These are phyloP conservation scores for Eimeria maxima DNA, from an alignment of 169 alveolate species.

Conservation along the genomic window DNA sequence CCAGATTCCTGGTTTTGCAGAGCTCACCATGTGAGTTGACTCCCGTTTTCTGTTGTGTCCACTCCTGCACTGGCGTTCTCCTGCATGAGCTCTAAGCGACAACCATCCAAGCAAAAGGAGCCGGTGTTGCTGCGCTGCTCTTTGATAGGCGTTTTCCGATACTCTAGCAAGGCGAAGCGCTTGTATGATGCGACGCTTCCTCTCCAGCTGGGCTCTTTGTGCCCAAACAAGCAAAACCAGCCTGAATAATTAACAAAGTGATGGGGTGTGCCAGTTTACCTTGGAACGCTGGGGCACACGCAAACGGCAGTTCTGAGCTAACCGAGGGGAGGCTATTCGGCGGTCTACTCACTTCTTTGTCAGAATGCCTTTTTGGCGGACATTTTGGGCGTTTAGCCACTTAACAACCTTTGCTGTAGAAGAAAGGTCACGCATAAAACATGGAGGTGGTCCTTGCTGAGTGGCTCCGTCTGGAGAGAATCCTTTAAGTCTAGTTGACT, in stretches of 20 bases:
- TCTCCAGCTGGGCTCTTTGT: slow-evolving; percentile 34
- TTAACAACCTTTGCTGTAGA: slow-evolving; percentile 6
- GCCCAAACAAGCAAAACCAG: slow-evolving; percentile 32
- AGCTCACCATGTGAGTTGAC: slow-evolving; percentile 10
- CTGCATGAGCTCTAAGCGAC: slow-evolving; percentile 5
- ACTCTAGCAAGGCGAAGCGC: slow-evolving; percentile 23
- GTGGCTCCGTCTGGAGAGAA: not conserved
- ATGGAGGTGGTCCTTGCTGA: not conserved
- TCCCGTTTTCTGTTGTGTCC: not conserved
- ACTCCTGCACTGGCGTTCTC: not conserved
- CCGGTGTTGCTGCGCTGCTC: not conserved
- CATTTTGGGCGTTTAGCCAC: slow-evolving; percentile 9
- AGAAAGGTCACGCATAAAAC: not conserved
- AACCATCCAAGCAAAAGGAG: slow-evolving; percentile 38
- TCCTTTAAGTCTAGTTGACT: not conserved
- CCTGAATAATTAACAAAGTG: not conserved
- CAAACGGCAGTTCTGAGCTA: not conserved
- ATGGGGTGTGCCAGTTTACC: not conserved
- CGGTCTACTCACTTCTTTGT: slow-evolving; percentile 40
- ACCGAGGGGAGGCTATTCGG: not conserved
- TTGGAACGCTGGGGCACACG: not conserved
- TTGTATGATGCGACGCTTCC: slow-evolving; percentile 24
- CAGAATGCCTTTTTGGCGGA: not conserved
- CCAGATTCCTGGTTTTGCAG: not conserved
- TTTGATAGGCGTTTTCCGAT: not conserved